Evolutionary conservation across 2,329 filamentous ascomycete species (phyloP), one percentile per base, ranked within the genome.

Genomic region (Incumbomyces delicatus): DNA sequence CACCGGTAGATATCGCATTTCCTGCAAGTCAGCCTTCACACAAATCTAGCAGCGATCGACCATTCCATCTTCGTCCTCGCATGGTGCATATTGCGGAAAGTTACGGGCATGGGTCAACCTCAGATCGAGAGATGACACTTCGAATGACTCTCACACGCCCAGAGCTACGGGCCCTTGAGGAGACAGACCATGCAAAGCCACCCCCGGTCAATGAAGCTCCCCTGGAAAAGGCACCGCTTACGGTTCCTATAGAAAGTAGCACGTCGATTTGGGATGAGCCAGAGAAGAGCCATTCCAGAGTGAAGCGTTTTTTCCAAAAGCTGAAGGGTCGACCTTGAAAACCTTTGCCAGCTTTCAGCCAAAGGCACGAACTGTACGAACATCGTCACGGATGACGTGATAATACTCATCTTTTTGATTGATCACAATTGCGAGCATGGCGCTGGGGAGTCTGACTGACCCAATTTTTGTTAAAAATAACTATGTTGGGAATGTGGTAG

Each of bases 141-240:
- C 85, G 89, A 41, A 94, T 96, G 88, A 96, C 90, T 0, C 75
- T 96, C 46, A 96, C 92, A 2, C 75, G 89, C 39, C 86, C 88
- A 0, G 90, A 96, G 61, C 74, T 96, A 40, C 81, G 88, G 30
- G 61, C 51, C 5, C 50, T 53, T 35, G 81, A 82, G 3, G 74
- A 81, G 52, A 84, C 90, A 51, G 78, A 83, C 10, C 74, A 81
- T 50, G 73, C 86, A 13, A 86, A 88, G 57, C 80, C 80, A 35
- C 85, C 81, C 79, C 77, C 83, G 58, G 68, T 68, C 29, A 50
- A 68, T 53, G 64, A 73, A 53, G 71, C 79, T 50, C 74, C 77
- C 2, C 62, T 80, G 30, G 71, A 73, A n/a, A 61, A 79, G 14
- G 73, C 75, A 33, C 70, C 73, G 36, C 63, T 81, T 16, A 66